These are phyloP conservation scores for Pisolithus albus DNA, from an alignment of 768 basidiomycete genomes.

Conservation along the genomic window DNA sequence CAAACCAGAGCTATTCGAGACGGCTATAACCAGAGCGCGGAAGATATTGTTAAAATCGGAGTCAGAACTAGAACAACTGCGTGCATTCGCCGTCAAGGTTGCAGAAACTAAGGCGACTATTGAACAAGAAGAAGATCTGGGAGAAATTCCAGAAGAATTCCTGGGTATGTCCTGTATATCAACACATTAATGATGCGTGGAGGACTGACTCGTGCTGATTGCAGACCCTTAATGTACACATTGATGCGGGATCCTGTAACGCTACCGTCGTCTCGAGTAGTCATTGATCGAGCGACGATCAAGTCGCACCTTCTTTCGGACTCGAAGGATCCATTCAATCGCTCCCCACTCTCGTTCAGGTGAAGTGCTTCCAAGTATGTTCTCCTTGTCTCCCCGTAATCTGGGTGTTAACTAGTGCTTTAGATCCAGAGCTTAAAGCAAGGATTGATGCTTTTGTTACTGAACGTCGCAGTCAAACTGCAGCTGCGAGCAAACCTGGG, in stretches of 20 bases:
- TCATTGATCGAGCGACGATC: conserved; percentile 87
- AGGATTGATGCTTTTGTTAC: conserved; percentile 66
- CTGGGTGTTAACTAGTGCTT: conserved; percentile 7
- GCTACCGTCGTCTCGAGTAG: conserved; percentile 71
- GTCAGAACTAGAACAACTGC: conserved; percentile 64
- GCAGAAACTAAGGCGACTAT: conserved; percentile 76
- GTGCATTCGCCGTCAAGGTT: conserved; percentile 69
- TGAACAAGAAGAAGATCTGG: conserved; percentile 86
- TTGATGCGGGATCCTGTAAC: conserved; percentile 95
- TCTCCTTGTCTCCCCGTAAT: background rate
- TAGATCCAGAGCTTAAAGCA: conserved; percentile 65
- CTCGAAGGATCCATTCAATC: conserved; percentile 92
- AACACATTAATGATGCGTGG: background rate
- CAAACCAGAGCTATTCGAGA: conserved; percentile 72
- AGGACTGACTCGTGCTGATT: background rate
- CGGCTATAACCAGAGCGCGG: conserved; percentile 61
- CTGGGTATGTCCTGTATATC: conserved; percentile 49
- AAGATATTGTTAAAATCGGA: conserved; percentile 64
- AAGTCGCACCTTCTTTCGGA: conserved; percentile 92
- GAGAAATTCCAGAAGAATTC: conserved; percentile 94
- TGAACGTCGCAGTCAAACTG: conserved; percentile 44
- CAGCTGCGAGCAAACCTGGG: conserved; percentile 10
- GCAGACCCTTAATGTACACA: conserved; percentile 85
- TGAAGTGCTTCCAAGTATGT: conserved; percentile 70
- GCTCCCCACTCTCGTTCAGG: conserved; percentile 73